Evolutionary conservation across 257 asterid genomes (phyloP).

Genomic region (Galeopsis tetrahit): DNA sequence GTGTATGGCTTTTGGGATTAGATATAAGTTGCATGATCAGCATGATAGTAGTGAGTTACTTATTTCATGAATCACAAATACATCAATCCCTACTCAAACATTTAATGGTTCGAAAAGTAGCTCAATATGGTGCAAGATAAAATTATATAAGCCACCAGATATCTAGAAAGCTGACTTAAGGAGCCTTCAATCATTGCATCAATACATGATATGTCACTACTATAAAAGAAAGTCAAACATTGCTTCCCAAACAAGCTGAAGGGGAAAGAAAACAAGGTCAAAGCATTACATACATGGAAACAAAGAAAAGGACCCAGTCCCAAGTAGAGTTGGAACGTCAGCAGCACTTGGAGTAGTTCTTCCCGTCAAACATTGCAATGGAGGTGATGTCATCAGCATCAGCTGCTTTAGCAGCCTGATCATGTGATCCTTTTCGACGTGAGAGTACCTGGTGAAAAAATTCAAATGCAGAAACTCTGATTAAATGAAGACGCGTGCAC

Average conservation of each 20-base stretch:
- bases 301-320: slow-evolving; percentile 87
- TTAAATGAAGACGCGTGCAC: slow-evolving; percentile 31
- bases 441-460: slow-evolving; percentile 70
- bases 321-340: slow-evolving; percentile 95
- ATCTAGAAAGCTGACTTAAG: background rate
- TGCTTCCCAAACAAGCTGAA: slow-evolving; percentile 1
- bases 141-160: background rate
- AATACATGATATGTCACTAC: slow-evolving; percentile 17
- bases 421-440: slow-evolving; percentile 77
- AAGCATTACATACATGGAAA: slow-evolving; percentile 60
- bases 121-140: slow-evolving; percentile 3
- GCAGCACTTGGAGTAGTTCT: slow-evolving; percentile 71
- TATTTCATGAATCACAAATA: slow-evolving; percentile 5
- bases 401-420: slow-evolving; percentile 82
- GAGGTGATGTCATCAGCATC: slow-evolving; percentile 68
- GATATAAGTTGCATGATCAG: slow-evolving; percentile 8
- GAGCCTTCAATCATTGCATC: slow-evolving; percentile 5
- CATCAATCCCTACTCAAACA: slow-evolving; percentile 14
- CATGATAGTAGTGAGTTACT: background rate
- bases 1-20: slow-evolving; percentile 10
- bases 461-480: slow-evolving; percentile 24
- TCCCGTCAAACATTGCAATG: slow-evolving; percentile 55
- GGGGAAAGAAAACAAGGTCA: slow-evolving; percentile 32
- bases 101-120: slow-evolving; percentile 18
- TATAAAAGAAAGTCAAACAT: slow-evolving; percentile 10